Evolutionary conservation across 257 asterid genomes (phyloP).

Genomic region (Nicotiana obtusifolia): DNA sequence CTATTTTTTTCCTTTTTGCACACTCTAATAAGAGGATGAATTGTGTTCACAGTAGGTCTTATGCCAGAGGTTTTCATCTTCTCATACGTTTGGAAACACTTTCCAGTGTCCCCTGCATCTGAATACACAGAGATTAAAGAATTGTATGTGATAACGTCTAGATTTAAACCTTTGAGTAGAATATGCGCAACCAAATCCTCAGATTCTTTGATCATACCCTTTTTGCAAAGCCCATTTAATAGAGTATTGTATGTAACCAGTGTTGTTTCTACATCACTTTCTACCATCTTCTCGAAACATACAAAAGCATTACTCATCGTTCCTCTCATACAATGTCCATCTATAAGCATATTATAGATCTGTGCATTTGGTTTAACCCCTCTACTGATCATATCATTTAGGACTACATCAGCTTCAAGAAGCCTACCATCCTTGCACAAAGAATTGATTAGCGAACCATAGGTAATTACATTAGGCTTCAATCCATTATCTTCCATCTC

Average conservation of each 20-base stretch:
- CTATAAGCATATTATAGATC: conserved; percentile 61
- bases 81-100: conserved; percentile 49
- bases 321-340: conserved; percentile 52
- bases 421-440: conserved; percentile 65
- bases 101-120: conserved; percentile 35
- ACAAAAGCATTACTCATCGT: conserved; percentile 36
- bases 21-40: conserved; percentile 52
- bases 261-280: conserved; percentile 37
- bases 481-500: conserved; percentile 58
- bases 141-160: conserved; percentile 71
- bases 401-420: conserved; percentile 54
- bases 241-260: conserved; percentile 65
- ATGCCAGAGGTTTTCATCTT: conserved; percentile 56
- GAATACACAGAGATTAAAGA: conserved; percentile 60
- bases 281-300: conserved; percentile 47
- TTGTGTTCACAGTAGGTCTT: conserved; percentile 57
- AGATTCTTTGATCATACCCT: conserved; percentile 51
- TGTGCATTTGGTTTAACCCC: conserved; percentile 56
- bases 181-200: conserved; percentile 49
- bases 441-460: conserved; percentile 59
- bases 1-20: conserved; percentile 35
- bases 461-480: conserved; percentile 53
- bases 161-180: conserved; percentile 42
- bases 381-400: conserved; percentile 56
- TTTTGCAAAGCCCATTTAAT: conserved; percentile 54